Base-by-base conservation (phyloP, 441 rosid genomes). In the Viola pubescens region DNA sequence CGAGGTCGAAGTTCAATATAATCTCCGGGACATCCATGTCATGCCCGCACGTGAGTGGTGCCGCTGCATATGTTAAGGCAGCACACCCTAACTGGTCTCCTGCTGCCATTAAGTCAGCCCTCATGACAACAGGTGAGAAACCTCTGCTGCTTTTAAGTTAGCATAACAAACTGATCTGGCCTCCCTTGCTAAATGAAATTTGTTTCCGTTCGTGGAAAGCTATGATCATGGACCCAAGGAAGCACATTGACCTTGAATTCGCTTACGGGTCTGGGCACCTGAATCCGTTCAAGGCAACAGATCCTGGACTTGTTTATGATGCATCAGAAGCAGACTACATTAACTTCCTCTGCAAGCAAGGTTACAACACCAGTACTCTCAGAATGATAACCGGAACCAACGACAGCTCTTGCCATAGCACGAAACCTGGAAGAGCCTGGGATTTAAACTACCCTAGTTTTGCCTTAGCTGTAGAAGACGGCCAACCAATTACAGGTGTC, bases 21-120 rank as follows among this genome's bases (percentile, higher is more conserved):
- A 69, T 83, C 46, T 91, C 95, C 0, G 95, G 95, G 48, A 86
- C 96, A 58, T 91, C 98, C 61, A 91, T 88, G 96, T 73, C 98
- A 4, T 81, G 95, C 69, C 96, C 98, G 3, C 96, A 91, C 2
- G 86, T 81, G 26, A 75, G 88, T 8, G 96, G 78, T 7, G 74
- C 81, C 19, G 94, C 84, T 12, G 88, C 91, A 0, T 59, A 76
- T 3, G 72, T 88, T 46, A 91, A 88, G 79, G 78, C 88, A 54
- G 78, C 49, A 4, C 78, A 86, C 63, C 94, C 88, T 7, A 60
- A 73, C 4, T 87, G 89, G 88, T 62, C 77, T 16, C 82, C 96
- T 43, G 79, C 96, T 1, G 89, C 86, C 0, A 66, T 91, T 64
- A 83, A 63, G 77, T 91, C 96, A 0, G 94, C 87, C 67, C 78